Percentiles rank a stretch among this genome's conserved stretches.
These are phyloP conservation scores for Nothomitra cinnamomea DNA, from an alignment of 2,329 filamentous ascomycete species.

Conservation along the genomic window DNA sequence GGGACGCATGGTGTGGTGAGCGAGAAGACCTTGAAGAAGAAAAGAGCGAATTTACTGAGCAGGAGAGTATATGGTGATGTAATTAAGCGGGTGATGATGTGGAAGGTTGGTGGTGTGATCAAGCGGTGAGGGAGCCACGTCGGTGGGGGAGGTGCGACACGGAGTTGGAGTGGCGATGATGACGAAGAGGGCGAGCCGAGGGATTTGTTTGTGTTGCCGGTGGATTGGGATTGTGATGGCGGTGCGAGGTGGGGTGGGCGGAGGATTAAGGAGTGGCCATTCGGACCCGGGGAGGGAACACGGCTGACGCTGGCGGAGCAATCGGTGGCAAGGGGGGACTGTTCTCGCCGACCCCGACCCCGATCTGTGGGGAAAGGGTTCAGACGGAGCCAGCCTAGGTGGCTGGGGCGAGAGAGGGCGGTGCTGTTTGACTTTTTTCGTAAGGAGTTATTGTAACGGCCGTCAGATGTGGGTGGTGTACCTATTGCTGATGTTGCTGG, in stretches of 20 bases:
- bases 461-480: neutral
- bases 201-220: neutral
- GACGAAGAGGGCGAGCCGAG: too few species aligned
- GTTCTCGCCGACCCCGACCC: neutral
- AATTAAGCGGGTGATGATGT: constrained; percentile 11
- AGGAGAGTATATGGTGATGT: constrained; percentile 15
- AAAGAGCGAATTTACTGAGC: constrained; percentile 39
- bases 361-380: neutral
- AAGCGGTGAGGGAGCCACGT: neutral
- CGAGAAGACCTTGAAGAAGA: constrained; percentile 50
- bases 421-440: neutral
- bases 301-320: neutral
- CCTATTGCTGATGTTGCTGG: neutral
- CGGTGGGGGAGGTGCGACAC: neutral
- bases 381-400: neutral
- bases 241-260: neutral
- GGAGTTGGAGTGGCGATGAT: neutral
- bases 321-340: neutral
- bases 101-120: neutral
- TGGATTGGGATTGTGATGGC: neutral
- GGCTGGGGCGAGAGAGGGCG: neutral
- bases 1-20: constrained; percentile 56
- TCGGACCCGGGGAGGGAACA: neutral
- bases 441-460: neutral
- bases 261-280: neutral